These are phyloP conservation scores for Strigomonas galati DNA, from an alignment of 208 protist species.

Conservation along the genomic window DNA sequence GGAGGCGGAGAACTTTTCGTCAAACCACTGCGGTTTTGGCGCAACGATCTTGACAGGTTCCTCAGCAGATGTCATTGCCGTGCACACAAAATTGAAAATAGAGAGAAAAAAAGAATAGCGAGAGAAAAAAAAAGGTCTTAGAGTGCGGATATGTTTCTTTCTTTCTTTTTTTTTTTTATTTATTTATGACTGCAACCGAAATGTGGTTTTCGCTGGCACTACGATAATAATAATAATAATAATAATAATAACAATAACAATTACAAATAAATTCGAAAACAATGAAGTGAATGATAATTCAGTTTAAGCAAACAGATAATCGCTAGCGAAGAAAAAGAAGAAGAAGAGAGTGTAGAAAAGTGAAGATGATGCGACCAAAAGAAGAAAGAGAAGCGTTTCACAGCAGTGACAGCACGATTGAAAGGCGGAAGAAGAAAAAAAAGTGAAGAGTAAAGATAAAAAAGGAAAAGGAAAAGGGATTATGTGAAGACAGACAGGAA, in stretches of 20 bases:
- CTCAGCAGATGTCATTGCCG: too few species aligned
- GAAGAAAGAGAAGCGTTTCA: too few species aligned
- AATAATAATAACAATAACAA: background rate
- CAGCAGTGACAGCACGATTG: too few species aligned
- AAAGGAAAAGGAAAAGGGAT: background rate
- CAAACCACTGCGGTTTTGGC: too few species aligned
- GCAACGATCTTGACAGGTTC: too few species aligned
- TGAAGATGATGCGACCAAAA: too few species aligned
- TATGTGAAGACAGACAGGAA: too few species aligned
- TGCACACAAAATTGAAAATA: too few species aligned
- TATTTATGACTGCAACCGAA: background rate
- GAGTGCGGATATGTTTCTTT: background rate
- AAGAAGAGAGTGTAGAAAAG: background rate
- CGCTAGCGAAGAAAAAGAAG: background rate
- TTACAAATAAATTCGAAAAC: conserved; percentile 2
- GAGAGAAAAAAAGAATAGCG: background rate
- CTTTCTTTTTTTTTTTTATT: conserved; percentile 17
- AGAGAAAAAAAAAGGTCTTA: background rate
- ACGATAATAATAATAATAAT: background rate
- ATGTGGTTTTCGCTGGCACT: background rate
- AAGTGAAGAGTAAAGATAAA: conserved; percentile 2
- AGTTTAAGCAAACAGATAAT: conserved; percentile 1
- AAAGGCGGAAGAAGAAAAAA: conserved; percentile 6
- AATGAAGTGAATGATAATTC: background rate
- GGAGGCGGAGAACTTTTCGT: too few species aligned